These are phyloP conservation scores for Sicyos baderoa DNA, from an alignment of 306 rosid genomes.

Conservation along the genomic window DNA sequence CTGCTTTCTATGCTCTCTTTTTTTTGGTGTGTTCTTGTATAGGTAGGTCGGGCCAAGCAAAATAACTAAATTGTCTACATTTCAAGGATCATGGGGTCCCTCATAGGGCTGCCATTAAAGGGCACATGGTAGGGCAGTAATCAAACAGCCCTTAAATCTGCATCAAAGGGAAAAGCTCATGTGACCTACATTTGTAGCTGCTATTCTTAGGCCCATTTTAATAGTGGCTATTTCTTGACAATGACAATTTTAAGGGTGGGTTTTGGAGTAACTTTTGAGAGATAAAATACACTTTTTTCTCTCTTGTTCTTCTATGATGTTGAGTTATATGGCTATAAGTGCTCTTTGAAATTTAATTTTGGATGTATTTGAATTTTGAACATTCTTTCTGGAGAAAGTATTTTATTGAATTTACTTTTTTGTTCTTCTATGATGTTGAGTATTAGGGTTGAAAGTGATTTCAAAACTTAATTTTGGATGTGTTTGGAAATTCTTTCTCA, in stretches of 20 bases:
- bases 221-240: constrained; percentile 4
- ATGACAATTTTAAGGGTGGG: neutral
- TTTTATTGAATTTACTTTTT: too few relatives aligned
- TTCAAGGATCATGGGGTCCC: constrained; percentile 1
- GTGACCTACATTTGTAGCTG: constrained; percentile 8
- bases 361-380: neutral
- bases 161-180: constrained; percentile 11
- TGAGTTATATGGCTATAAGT: neutral
- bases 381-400: too few relatives aligned
- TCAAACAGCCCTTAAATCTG: constrained; percentile 12
- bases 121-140: constrained; percentile 18
- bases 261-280: neutral
- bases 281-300: too few relatives aligned
- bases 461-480: too few relatives aligned
- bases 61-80: constrained; percentile 7
- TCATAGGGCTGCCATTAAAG: constrained; percentile 5
- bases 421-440: too few relatives aligned
- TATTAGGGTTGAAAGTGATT: too few relatives aligned
- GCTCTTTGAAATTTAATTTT: neutral
- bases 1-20: neutral
- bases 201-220: constrained; percentile 3
- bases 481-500: neutral
- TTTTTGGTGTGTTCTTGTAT: neutral
- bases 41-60: neutral
- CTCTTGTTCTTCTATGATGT: neutral